Evolutionary conservation across 164 flowering plant species (phyloP).

Genomic region (Tetracentron sinense): DNA sequence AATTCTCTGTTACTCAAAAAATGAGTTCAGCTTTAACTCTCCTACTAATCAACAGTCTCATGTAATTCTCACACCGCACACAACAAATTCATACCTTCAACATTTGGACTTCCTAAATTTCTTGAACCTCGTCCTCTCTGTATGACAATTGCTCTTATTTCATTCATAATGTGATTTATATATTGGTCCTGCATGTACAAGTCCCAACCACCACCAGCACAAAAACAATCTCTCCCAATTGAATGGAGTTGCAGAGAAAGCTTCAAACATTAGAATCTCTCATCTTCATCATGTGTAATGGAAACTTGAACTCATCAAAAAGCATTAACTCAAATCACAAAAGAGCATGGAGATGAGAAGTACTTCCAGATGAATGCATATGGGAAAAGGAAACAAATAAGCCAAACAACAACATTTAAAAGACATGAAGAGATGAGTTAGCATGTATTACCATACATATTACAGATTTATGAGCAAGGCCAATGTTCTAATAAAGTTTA

Average conservation of each 20-base stretch:
- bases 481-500: background rate
- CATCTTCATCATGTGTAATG: conserved; percentile 29
- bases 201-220: conserved; percentile 81
- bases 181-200: conserved; percentile 97
- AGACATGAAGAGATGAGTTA: background rate
- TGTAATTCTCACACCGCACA: background rate
- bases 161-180: conserved; percentile 99
- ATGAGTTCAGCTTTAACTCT: no score
- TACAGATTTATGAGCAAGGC: background rate
- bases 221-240: conserved; percentile 87
- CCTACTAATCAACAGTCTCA: background rate
- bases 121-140: conserved; percentile 84
- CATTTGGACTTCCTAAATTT: conserved; percentile 32
- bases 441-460: background rate
- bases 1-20: no score
- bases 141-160: conserved; percentile 92
- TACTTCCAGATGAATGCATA: background rate
- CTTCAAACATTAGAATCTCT: conserved; percentile 83
- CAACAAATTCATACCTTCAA: conserved; percentile 43
- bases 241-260: conserved; percentile 91
- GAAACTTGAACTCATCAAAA: conserved; percentile 15
- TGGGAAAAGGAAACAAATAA: background rate
- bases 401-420: background rate
- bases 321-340: background rate
- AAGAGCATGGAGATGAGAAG: background rate